Base-by-base conservation (phyloP, 75 land plant genomes). In the Selaginella moellendorffii region DNA sequence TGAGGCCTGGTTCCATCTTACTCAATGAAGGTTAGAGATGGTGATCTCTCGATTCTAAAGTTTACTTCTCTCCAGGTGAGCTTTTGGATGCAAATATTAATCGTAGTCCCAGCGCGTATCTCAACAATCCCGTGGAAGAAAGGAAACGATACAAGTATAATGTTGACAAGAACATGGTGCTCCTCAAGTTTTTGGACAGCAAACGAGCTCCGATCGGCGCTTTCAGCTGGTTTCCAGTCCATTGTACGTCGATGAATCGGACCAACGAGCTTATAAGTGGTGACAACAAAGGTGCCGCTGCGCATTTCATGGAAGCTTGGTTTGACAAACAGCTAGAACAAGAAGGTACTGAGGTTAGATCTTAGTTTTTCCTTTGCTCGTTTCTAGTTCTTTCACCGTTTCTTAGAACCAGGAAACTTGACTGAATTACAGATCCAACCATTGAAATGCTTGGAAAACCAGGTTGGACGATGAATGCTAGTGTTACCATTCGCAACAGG, bases 271-370 rank as follows among this genome's bases (percentile, higher is more conserved):
- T 95, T 54, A 90, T 95, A 5, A 95, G 99, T 80, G 88, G 99
- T 28, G 99, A 95, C 54, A 95, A 95, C 72, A 90, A 95, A 78
- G 99, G 99, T 36, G 91, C 91, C 56, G 99, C 99, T 70, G 83
- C 99, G 54, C 80, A 96, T 26, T 90, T 95, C 66, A 95, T 95
- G 99, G 99, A 95, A 63, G 99, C 89, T 64, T 95, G 97, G 97
- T 82, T 36, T 36, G 46, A 5, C 14, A 14, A 36, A 14, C 46
- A 36, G 46, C 46, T 5, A 36, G 46, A 5, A 36, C 46, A 36
- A 36, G 46, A 5, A 36, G 46, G 46, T 36, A 14, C n/a, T 36
- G 46, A 5, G 46, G 5, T 5, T 36, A 36, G 5, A 14, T 36
- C 46, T 36, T 36, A 5, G 46, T 36, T 36, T 14, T 36, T 14